Evolutionary conservation across 2,329 filamentous ascomycete genomes (phyloP).

Genomic region (Neurospora sp.): DNA sequence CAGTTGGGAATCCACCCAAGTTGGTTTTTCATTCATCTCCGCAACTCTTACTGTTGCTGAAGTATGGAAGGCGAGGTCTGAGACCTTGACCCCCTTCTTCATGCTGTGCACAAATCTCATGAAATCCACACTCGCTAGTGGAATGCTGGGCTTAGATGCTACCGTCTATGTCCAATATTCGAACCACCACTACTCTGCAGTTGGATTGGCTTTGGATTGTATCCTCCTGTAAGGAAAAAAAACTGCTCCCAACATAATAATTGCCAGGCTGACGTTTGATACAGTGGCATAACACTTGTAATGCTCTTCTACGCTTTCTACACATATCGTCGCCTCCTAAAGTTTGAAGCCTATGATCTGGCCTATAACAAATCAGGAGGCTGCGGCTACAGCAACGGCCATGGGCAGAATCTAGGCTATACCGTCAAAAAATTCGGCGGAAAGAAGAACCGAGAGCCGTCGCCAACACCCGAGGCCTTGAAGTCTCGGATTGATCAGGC

Average conservation of each 20-base stretch:
- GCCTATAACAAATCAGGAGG: conserved; percentile 28
- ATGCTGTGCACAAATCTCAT: conserved; percentile 42
- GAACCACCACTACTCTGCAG: conserved; percentile 37
- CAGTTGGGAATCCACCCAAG: conserved; percentile 45
- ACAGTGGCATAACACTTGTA: conserved; percentile 30
- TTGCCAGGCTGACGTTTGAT: neutral
- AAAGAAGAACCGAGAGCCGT: conserved; percentile 9
- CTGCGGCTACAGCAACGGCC: neutral
- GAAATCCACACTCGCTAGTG: conserved; percentile 36
- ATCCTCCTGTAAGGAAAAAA: conserved; percentile 31
- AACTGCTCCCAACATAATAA: neutral
- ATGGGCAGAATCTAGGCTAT: conserved; percentile 3
- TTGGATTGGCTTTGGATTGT: conserved; percentile 39
- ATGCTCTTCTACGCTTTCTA: conserved; percentile 36
- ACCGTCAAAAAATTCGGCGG: neutral
- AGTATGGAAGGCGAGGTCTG: conserved; percentile 34
- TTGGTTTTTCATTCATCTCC: conserved; percentile 37
- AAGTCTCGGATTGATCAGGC: conserved; percentile 22
- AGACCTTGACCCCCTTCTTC: conserved; percentile 43
- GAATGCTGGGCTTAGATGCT: conserved; percentile 40
- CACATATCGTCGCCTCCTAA: conserved; percentile 36
- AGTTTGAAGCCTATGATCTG: conserved; percentile 40
- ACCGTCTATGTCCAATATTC: conserved; percentile 36
- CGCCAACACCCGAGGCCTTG: conserved; percentile 7
- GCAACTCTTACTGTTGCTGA: conserved; percentile 37